Conservation (phyloP, 345 rosid species). For the Pistacia integerrima region DNA sequence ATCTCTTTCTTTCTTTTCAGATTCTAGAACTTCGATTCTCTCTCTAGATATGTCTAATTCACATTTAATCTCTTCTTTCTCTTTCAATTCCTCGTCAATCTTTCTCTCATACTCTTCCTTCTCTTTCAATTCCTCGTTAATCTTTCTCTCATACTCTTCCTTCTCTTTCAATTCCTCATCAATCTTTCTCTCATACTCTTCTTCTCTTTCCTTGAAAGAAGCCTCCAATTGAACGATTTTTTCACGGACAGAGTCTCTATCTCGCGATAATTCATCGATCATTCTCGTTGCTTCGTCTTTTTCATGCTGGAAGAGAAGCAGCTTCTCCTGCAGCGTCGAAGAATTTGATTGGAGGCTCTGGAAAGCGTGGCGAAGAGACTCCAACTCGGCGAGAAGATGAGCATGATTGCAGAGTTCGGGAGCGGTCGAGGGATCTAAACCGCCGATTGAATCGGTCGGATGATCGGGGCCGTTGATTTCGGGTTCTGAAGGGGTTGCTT, state of each 20-base stretch:
- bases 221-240: conserved; percentile 32
- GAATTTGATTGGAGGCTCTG: conserved; percentile 31
- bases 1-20: conserved; percentile 32
- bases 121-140: conserved; percentile 30
- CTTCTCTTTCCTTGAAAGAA: conserved; percentile 32
- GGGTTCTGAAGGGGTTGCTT: conserved; percentile 21
- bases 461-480: conserved; percentile 24
- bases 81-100: conserved; percentile 32
- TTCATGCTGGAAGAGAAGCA: conserved; percentile 27
- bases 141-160: conserved; percentile 30
- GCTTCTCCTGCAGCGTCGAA: conserved; percentile 39
- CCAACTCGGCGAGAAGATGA: conserved; percentile 33
- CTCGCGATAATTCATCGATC: conserved; percentile 33
- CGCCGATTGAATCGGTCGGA: conserved; percentile 10
- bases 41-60: conserved; percentile 39
- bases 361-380: conserved; percentile 39
- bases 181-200: conserved; percentile 29
- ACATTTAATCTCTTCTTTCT: conserved; percentile 35
- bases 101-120: conserved; percentile 34
- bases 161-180: conserved; percentile 36
- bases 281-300: conserved; percentile 45
- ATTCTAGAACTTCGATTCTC: conserved; percentile 44
- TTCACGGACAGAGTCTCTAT: conserved; percentile 45
- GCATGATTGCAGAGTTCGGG: conserved; percentile 23
- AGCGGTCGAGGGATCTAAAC: conserved; percentile 20